phyloP scores from a whole-genome alignment of 768 basidiomycete genomes.

The Leccinum longicurvipes region DNA sequence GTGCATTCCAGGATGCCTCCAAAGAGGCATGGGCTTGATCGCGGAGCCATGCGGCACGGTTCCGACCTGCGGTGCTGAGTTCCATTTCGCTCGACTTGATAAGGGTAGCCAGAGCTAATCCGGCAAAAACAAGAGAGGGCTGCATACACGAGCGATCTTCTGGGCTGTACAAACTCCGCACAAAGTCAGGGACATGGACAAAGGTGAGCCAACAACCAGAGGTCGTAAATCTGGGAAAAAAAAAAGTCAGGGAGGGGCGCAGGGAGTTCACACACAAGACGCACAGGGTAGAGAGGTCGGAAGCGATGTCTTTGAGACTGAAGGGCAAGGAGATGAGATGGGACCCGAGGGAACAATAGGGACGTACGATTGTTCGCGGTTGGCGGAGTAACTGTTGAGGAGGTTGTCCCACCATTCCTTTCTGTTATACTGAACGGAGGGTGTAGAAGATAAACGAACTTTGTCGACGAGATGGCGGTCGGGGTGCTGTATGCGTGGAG shows the following conservation, averaged over 20 bases:
- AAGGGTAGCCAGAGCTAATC: constrained; percentile 66
- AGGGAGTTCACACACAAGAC: constrained; percentile 15
- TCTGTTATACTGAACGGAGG: constrained; percentile 32
- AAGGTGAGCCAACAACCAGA: constrained; percentile 69
- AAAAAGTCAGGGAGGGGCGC: constrained; percentile 5
- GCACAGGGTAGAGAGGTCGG: constrained; percentile 53
- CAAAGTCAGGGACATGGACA: constrained; percentile 55
- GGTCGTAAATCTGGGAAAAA: constrained; percentile 51
- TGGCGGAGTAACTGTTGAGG: constrained; percentile 40
- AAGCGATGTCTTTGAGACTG: constrained; percentile 48
- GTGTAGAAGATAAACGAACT: constrained; percentile 25
- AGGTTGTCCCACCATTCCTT: constrained; percentile 49
- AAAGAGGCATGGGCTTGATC: constrained; percentile 55
- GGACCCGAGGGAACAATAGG: background rate
- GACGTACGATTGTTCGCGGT: constrained; percentile 42
- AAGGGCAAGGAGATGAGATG: constrained; percentile 4
- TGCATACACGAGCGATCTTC: constrained; percentile 57
- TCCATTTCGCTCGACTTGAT: constrained; percentile 72
- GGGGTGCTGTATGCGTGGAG: constrained; percentile 22
- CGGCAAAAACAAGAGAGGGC: constrained; percentile 66
- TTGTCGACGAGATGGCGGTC: constrained; percentile 28
- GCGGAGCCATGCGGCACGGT: constrained; percentile 54
- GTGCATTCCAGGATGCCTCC: constrained; percentile 46
- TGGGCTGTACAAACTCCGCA: constrained; percentile 48
- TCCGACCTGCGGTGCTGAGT: constrained; percentile 49